phyloP scores from a whole-genome alignment of 441 rosid species.

The Metrosideros polymorpha region DNA sequence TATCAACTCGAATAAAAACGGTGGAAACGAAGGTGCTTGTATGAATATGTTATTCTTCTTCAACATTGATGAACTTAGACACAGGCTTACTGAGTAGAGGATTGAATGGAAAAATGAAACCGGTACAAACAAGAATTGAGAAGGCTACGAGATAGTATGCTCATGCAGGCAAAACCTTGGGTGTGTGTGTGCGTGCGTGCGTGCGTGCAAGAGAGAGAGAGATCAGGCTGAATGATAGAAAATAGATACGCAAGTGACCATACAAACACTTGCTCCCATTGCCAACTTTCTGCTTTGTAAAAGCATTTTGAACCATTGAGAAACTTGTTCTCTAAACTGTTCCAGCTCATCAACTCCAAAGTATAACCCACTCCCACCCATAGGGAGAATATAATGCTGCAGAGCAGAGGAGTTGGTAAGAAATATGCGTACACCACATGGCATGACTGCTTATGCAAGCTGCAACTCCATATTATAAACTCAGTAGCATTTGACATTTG shows the following conservation, averaged over 20 bases:
- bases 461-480: constrained; percentile 90
- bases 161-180: not conserved
- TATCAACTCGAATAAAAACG: not conserved
- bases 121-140: not conserved
- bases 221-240: not conserved
- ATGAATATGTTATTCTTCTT: not conserved
- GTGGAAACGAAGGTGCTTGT: not conserved
- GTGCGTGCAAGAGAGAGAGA: not conserved
- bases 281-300: constrained; percentile 55
- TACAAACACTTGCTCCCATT: constrained; percentile 38
- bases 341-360: constrained; percentile 89
- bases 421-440: constrained; percentile 93
- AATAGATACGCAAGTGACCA: not conserved
- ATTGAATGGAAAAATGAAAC: not conserved
- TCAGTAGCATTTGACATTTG: constrained; percentile 61
- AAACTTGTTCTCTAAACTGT: constrained; percentile 76
- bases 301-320: constrained; percentile 71
- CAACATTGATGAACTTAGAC: not conserved
- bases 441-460: constrained; percentile 85
- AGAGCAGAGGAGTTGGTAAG: constrained; percentile 76
- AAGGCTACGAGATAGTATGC: not conserved
- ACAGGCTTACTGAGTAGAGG: not conserved
- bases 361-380: constrained; percentile 81
- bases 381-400: constrained; percentile 76
- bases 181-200: not conserved